Percentiles rank a stretch among this genome's conserved stretches.
phyloP scores from a whole-genome alignment of 495 filamentous ascomycete species.

The Pseudomonodictys pantanalensis region DNA sequence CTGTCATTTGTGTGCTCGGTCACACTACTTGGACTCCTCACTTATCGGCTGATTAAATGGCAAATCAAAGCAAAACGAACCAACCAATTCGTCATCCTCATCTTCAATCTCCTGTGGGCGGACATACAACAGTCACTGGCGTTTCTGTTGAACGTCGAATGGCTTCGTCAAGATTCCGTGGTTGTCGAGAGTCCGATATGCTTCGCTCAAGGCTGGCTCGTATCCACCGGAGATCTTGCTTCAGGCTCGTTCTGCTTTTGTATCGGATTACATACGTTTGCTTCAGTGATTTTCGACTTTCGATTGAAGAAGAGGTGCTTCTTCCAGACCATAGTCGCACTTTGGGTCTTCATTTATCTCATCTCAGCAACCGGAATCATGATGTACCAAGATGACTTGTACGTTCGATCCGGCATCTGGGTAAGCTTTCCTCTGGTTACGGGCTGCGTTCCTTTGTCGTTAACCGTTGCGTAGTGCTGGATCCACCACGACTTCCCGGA shows the following conservation, averaged over 20 bases:
- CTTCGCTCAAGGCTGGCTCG: slow-evolving; percentile 68
- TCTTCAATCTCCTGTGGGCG: slow-evolving; percentile 70
- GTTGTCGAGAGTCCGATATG: slow-evolving; percentile 54
- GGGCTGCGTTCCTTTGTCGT: neutral
- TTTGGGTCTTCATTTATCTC: slow-evolving; percentile 29
- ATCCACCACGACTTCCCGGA: slow-evolving; percentile 27
- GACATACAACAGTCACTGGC: slow-evolving; percentile 69
- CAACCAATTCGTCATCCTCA: slow-evolving; percentile 73
- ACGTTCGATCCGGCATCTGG: slow-evolving; percentile 32
- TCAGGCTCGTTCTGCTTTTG: slow-evolving; percentile 62
- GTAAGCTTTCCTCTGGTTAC: slow-evolving; percentile 9
- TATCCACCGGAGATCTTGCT: slow-evolving; percentile 66
- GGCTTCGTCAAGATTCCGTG: slow-evolving; percentile 58
- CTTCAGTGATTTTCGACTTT: slow-evolving; percentile 35
- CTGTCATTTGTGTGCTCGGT: slow-evolving; percentile 37
- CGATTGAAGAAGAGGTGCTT: slow-evolving; percentile 21
- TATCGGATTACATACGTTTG: slow-evolving; percentile 59
- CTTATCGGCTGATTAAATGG: slow-evolving; percentile 28
- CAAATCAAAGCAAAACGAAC: slow-evolving; percentile 35
- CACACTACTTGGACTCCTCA: slow-evolving; percentile 15
- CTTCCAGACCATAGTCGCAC: slow-evolving; percentile 8
- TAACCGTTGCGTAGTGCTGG: slow-evolving; percentile 25
- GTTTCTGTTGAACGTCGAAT: slow-evolving; percentile 64
- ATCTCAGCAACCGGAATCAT: slow-evolving; percentile 12
- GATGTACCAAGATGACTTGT: slow-evolving; percentile 16